phyloP scores from a whole-genome alignment of 2,329 filamentous ascomycete genomes.

The Hypoxylon sp. region DNA sequence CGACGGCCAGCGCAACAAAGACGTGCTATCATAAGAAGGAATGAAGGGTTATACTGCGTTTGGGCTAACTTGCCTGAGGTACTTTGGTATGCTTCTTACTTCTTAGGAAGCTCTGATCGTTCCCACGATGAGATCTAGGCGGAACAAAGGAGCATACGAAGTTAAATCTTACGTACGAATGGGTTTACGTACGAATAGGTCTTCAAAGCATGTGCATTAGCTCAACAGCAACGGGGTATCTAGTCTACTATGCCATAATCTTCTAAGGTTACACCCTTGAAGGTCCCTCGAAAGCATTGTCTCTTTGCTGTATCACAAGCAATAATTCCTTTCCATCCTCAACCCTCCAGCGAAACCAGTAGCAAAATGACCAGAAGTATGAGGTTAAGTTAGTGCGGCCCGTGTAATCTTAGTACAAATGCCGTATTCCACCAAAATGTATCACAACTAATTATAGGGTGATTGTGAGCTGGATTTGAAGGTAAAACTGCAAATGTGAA shows the following conservation, averaged over 20 bases:
- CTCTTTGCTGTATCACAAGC: neutral
- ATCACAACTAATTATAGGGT: neutral
- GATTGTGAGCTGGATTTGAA: neutral
- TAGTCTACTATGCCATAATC: slow-evolving; percentile 31
- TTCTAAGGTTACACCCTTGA: neutral
- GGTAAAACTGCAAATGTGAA: neutral
- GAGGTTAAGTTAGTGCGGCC: slow-evolving; percentile 19
- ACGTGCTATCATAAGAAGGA: slow-evolving; percentile 3
- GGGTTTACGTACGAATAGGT: neutral
- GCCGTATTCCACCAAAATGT: neutral
- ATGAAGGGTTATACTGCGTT: neutral
- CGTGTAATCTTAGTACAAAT: neutral
- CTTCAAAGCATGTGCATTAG: slow-evolving; percentile 6
- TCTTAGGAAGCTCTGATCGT: neutral
- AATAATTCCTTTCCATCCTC: neutral
- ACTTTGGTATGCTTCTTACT: neutral
- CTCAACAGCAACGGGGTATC: slow-evolving; percentile 46
- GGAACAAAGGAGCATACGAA: neutral
- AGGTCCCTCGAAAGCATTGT: neutral
- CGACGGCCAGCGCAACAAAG: slow-evolving; percentile 1
- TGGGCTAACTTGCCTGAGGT: neutral
- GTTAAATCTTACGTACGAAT: neutral
- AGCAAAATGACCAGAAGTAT: neutral
- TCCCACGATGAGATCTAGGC: neutral
- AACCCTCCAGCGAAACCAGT: neutral